Evolutionary conservation across 345 rosid genomes (phyloP).

Genomic region (Eucalyptus regnans): DNA sequence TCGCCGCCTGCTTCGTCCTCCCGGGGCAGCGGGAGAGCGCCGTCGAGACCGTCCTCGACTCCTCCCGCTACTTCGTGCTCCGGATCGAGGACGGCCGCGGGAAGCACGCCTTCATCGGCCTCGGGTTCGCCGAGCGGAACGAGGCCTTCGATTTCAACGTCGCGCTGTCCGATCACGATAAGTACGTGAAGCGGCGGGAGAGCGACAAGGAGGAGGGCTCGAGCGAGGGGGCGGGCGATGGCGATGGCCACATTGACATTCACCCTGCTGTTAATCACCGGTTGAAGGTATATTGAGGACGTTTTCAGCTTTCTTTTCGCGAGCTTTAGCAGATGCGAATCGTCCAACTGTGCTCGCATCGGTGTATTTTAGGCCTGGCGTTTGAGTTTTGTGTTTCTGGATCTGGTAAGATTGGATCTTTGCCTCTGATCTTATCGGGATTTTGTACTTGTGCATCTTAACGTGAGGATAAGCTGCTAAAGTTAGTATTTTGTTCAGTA

Average conservation of each 20-base stretch:
- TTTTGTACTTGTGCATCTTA: not conserved
- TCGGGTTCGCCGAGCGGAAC: conserved; percentile 89
- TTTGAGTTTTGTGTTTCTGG: not conserved
- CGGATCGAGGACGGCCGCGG: conserved; percentile 94
- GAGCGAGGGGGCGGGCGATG: conserved; percentile 30
- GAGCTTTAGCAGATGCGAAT: not conserved
- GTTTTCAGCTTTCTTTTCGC: not conserved
- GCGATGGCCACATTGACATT: conserved; percentile 74
- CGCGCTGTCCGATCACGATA: conserved; percentile 95
- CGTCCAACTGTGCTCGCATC: not conserved
- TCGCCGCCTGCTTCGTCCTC: conserved; percentile 87
- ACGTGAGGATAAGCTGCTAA: not conserved
- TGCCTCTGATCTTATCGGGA: not conserved
- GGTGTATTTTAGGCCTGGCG: not conserved
- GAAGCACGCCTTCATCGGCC: conserved; percentile 90
- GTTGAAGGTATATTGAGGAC: conserved; percentile 45
- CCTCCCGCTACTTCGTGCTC: conserved; percentile 90
- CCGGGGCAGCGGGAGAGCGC: conserved; percentile 81
- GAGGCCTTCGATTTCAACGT: conserved; percentile 99
- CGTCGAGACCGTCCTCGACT: conserved; percentile 96
- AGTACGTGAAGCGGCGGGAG: conserved; percentile 68
- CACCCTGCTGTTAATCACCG: conserved; percentile 98
- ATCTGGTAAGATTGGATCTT: not conserved
- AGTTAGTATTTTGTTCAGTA: not conserved
- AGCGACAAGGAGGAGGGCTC: conserved; percentile 62